Base-by-base conservation (phyloP, 805 yeast species). In the Starmerella sirachaensis region DNA sequence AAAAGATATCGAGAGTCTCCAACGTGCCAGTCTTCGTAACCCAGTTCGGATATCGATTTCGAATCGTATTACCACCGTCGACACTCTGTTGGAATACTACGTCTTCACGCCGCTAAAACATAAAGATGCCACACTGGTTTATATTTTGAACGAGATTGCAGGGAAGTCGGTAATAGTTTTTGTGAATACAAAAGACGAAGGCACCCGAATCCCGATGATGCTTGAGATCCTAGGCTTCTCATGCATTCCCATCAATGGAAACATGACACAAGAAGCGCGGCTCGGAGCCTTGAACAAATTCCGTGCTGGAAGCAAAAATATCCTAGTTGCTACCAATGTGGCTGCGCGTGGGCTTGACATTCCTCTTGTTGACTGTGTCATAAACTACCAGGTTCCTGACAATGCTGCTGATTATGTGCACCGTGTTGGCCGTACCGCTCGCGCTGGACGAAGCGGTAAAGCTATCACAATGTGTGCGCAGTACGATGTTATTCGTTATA, bases 331-430 rank as follows among this genome's bases (percentile, higher is more conserved):
- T 1, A 91, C 98, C 0, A 97, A 91, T 64, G 95, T 91, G 13
- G 96, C 98, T 1, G 95, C 97, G 0, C 69, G 98, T 57, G 98
- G 98, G 30, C 72, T 91, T 17, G 98, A 91, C 62, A 78, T 91
- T 23, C 94, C 94, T 0, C 85, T 84, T 40, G 96, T 91, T 10
- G 98, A 93, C 53, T 60, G 85, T 16, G 97, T 88, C 4, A 64
- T 91, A 20, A 97, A 91, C 56, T 52, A 86, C 27, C 95, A 88
- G 46, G 94, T 96, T 1, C 98, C 98, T 2, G 78, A 86, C 1
- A 94, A 86, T 47, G 81, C 96, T 0, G 93, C 81, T 50, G 75
- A 83, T 50, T 91, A 88, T 51, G 68, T 88, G 31, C 98, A 91
- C 58, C 70, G 98, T 52, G 95, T 86, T 23, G 96, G 96, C 40